phyloP scores from a whole-genome alignment of 1,284 basidiomycete species.

The Ganoderma sinense region DNA sequence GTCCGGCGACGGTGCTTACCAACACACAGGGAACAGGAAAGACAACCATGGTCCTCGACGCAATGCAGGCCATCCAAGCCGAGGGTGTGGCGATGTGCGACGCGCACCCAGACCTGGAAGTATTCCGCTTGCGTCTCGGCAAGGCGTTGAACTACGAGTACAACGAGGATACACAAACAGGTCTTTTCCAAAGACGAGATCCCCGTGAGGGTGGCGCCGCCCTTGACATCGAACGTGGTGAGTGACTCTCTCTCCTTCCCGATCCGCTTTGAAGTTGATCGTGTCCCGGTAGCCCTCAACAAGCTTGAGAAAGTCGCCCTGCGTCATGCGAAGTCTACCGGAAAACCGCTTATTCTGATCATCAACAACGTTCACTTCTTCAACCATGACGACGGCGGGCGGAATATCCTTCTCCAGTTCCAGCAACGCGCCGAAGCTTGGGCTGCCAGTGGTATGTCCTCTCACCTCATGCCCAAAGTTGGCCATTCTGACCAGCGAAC shows the following conservation, averaged over 20 bases:
- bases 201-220: constrained; percentile 85
- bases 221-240: constrained; percentile 85
- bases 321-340: constrained; percentile 58
- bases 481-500: not conserved
- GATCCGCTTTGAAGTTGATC: not conserved
- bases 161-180: constrained; percentile 82
- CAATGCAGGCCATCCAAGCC: constrained; percentile 77
- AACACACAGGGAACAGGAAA: constrained; percentile 65
- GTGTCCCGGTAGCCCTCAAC: constrained; percentile 62
- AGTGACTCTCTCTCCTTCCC: not conserved
- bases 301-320: constrained; percentile 90
- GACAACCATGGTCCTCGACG: constrained; percentile 83
- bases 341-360: constrained; percentile 78
- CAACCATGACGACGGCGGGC: constrained; percentile 81
- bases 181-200: constrained; percentile 82
- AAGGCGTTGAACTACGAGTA: constrained; percentile 83
- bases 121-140: constrained; percentile 83
- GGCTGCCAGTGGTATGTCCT: constrained; percentile 74
- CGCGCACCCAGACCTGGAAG: constrained; percentile 72
- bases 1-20: not conserved
- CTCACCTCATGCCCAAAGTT: not conserved
- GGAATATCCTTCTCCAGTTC: constrained; percentile 79
- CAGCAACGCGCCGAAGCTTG: constrained; percentile 88
- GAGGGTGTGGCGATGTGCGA: constrained; percentile 68
- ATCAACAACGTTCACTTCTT: constrained; percentile 84